Conservation (phyloP, 2,329 filamentous ascomycete species). For the Fusarium scirpi region DNA sequence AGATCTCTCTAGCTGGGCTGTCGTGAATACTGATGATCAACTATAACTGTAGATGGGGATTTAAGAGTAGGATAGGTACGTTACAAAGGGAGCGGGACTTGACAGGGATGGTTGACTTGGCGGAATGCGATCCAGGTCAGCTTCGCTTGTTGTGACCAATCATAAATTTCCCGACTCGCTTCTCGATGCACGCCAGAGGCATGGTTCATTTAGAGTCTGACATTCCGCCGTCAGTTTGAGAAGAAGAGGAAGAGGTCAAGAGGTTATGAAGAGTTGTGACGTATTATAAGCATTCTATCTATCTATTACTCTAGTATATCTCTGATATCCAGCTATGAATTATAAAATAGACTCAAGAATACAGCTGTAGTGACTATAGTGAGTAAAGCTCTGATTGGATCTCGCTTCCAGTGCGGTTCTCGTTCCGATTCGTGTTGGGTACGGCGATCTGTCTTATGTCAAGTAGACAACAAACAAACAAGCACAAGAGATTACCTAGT, state of each 20-base stretch:
- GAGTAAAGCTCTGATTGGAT: not conserved
- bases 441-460: conserved; percentile 20
- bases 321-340: not conserved
- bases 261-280: not conserved
- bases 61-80: not conserved
- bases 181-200: conserved; percentile 45
- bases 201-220: conserved; percentile 27
- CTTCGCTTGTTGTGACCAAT: conserved; percentile 49
- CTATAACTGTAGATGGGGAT: not conserved
- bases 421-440: conserved; percentile 25
- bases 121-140: conserved; percentile 42
- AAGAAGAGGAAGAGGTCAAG: not conserved
- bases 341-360: not conserved
- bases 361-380: not conserved
- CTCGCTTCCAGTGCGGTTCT: not conserved
- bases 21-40: not conserved
- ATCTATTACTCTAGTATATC: not conserved
- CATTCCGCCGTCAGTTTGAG: conserved; percentile 24
- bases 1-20: not conserved
- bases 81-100: not conserved
- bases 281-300: not conserved
- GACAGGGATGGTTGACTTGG: conserved; percentile 30
- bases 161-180: conserved; percentile 49
- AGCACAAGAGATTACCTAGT: not conserved
- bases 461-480: conserved; percentile 1